Evolutionary conservation across 352 stramenopile genomes (phyloP).

Genomic region (Pythium insidiosum): DNA sequence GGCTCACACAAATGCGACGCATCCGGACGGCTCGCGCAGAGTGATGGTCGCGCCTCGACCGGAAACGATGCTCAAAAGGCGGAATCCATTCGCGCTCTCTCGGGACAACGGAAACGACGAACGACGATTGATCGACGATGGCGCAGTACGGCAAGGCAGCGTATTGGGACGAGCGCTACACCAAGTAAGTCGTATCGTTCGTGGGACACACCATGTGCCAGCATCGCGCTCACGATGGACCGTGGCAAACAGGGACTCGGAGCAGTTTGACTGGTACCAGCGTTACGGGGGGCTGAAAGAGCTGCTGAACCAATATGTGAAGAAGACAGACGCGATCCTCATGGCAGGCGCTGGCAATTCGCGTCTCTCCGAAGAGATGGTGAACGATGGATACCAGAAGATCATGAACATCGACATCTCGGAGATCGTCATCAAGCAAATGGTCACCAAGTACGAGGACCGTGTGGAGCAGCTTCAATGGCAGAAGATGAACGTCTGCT

Average conservation of each 20-base stretch:
- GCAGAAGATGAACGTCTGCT: slow-evolving; percentile 94
- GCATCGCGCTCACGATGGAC: no score
- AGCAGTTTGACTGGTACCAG: slow-evolving; percentile 94
- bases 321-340: slow-evolving; percentile 91
- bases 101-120: no score
- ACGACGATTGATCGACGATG: slow-evolving; percentile 27
- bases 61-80: no score
- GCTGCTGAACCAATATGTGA: slow-evolving; percentile 87
- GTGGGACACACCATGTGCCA: no score
- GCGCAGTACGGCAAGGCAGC: slow-evolving; percentile 90
- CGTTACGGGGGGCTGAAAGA: slow-evolving; percentile 89
- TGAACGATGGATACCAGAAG: slow-evolving; percentile 92
- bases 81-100: no score
- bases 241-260: slow-evolving; percentile 82
- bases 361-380: slow-evolving; percentile 93
- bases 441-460: slow-evolving; percentile 91
- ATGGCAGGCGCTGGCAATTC: slow-evolving; percentile 93
- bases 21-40: no score
- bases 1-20: no score
- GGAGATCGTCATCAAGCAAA: slow-evolving; percentile 92
- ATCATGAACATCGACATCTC: slow-evolving; percentile 96
- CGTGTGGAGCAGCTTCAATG: slow-evolving; percentile 86
- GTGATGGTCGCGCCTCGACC: slow-evolving; percentile 18
- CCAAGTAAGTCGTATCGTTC: slow-evolving; percentile 82
- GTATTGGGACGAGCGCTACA: slow-evolving; percentile 94